A percentile compares a stretch with the other conserved stretches of the same genome.
Evolutionary conservation across 768 basidiomycete species (phyloP).

Genomic region (Tubosaeta sp.): DNA sequence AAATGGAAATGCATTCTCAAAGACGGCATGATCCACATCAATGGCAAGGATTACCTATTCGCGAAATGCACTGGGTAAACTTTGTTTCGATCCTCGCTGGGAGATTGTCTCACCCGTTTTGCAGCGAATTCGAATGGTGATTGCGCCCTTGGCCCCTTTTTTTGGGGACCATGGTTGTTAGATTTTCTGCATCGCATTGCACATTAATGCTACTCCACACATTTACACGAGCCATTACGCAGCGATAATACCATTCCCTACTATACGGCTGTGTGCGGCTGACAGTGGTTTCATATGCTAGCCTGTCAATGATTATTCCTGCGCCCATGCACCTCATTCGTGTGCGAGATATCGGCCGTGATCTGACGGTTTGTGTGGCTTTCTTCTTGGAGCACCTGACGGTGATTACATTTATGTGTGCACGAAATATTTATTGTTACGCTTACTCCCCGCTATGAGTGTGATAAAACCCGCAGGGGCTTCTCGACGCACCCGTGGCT

Average conservation of each 20-base stretch:
- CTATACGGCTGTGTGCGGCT: slow-evolving; percentile 1
- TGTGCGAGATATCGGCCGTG: background rate
- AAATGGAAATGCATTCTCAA: slow-evolving; percentile 99
- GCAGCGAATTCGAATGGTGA: slow-evolving; percentile 47
- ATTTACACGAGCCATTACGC: slow-evolving; percentile 18
- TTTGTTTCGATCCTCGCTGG: background rate
- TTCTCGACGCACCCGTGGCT: too few species aligned
- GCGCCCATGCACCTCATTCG: background rate
- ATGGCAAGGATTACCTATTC: slow-evolving; percentile 97
- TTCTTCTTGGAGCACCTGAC: background rate
- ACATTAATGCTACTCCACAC: slow-evolving; percentile 21
- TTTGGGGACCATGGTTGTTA: slow-evolving; percentile 8
- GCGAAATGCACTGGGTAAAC: slow-evolving; percentile 93
- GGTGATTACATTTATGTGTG: slow-evolving; percentile 10
- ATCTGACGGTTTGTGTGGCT: background rate
- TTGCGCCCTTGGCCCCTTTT: slow-evolving; percentile 1
- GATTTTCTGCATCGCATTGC: slow-evolving; percentile 22
- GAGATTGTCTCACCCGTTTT: background rate
- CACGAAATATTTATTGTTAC: background rate
- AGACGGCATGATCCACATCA: slow-evolving; percentile 96
- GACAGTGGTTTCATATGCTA: background rate
- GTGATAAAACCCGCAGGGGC: background rate
- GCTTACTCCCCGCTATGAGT: background rate
- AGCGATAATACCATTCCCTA: slow-evolving; percentile 10
- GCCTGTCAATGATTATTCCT: background rate